Base-by-base conservation (phyloP, 2,329 filamentous ascomycete genomes). In the Aureobasidium sp. region DNA sequence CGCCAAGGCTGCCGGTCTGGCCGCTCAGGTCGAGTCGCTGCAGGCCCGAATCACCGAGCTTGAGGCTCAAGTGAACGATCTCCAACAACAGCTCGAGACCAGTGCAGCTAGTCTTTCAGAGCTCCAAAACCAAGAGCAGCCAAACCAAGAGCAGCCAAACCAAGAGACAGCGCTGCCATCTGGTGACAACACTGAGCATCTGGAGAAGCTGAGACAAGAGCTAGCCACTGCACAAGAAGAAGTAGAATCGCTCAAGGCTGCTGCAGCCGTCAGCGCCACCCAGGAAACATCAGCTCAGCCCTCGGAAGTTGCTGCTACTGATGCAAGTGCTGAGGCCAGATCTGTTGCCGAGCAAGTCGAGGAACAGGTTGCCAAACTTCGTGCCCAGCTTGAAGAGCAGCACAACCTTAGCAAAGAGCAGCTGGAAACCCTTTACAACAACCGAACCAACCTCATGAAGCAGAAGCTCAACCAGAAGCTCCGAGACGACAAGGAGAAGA, bases 401-500 rank as follows among this genome's bases (percentile, higher is more conserved):
- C 70, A 74, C 48, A 65, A 68, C 30, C 68, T 74, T 11, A 69
- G 76, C 25, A 70, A 72, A 61, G 69, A 74, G 9, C 76, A 82
- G 55, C 72, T 79, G 36, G 80, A 84, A 58, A 72, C 77, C 30
- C 75, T 78, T 58, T 69, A 79, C 62, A 77, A 81, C 68, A 77
- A 81, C 58, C 81, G 86, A 48, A 86, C 85, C 1, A 84, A 89
- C 47, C 83, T 83, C 70, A 88, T 90, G 86, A 88, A 86, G 69
- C 79, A 83, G 27, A 75, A 82, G 1, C 75, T 90, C 54, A 87
- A 86, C 68, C 86, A 84, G 70, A 90, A 88, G 70, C 79, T 96
- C 16, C 74, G 71, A 9, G 83, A 86, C 54, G 74, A 64, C 25
- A 65, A 66, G 30, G 67, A 67, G 25, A 68, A 67, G 63, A 62